Evolutionary conservation across 306 rosid genomes (phyloP).

Genomic region (Prunus dulcis): DNA sequence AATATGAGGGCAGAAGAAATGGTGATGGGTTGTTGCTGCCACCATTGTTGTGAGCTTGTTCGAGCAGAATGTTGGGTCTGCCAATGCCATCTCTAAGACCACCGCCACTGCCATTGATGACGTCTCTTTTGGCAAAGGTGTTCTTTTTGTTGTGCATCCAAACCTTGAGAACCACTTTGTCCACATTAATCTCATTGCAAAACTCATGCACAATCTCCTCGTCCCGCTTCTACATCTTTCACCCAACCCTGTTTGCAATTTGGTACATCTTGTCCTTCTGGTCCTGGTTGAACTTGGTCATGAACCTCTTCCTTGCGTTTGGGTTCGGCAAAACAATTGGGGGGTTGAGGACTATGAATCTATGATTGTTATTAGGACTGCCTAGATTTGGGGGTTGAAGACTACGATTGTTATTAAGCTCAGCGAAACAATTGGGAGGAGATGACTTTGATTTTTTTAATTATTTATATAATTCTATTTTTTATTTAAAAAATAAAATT

Average conservation of each 20-base stretch:
- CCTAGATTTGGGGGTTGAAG: too few relatives aligned
- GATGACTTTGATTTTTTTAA: too few relatives aligned
- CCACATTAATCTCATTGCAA: slow-evolving; percentile 64
- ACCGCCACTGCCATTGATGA: neutral
- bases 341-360: slow-evolving; percentile 14
- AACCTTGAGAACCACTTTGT: slow-evolving; percentile 53
- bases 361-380: neutral
- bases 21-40: neutral
- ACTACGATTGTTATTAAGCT: too few relatives aligned
- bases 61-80: slow-evolving; percentile 12
- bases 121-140: slow-evolving; percentile 49
- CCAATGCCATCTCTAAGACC: slow-evolving; percentile 12
- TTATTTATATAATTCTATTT: too few relatives aligned
- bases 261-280: slow-evolving; percentile 86
- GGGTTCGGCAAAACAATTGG: slow-evolving; percentile 11
- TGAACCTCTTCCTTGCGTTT: slow-evolving; percentile 51
- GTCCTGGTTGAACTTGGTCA: slow-evolving; percentile 70
- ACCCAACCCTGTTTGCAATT: slow-evolving; percentile 70
- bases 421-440: too few relatives aligned
- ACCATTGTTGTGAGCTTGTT: slow-evolving; percentile 27
- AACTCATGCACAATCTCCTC: slow-evolving; percentile 58
- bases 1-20: too few relatives aligned
- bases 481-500: too few relatives aligned
- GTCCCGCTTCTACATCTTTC: slow-evolving; percentile 96
- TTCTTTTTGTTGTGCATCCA: slow-evolving; percentile 99